phyloP scores from a whole-genome alignment of 2,329 filamentous ascomycete species.

The Allantophomopsis lycopodina region DNA sequence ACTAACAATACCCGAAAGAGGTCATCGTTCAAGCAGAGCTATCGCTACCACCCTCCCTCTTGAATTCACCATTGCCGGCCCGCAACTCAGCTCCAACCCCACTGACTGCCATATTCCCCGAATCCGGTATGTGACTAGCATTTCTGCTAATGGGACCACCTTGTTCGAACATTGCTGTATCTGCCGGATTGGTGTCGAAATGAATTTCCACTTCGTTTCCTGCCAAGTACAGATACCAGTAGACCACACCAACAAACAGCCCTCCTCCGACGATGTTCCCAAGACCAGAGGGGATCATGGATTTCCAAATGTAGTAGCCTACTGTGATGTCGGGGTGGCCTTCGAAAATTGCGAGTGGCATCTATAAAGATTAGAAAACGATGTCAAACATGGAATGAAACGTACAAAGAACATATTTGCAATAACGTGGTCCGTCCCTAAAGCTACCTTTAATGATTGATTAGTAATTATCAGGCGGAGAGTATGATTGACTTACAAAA shows the following conservation, averaged over 20 bases:
- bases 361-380: background rate
- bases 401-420: slow-evolving; percentile 33
- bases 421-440: slow-evolving; percentile 38
- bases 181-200: background rate
- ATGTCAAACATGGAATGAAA: too few relatives aligned
- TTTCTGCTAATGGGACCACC: background rate
- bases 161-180: background rate
- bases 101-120: background rate
- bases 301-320: slow-evolving; percentile 38
- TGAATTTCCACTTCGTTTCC: slow-evolving; percentile 5
- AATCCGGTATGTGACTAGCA: background rate
- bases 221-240: slow-evolving; percentile 27
- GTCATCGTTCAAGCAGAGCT: background rate
- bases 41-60: background rate
- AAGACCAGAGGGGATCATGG: slow-evolving; percentile 31
- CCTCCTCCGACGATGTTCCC: slow-evolving; percentile 37
- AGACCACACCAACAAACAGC: slow-evolving; percentile 30
- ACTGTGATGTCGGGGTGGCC: slow-evolving; percentile 23
- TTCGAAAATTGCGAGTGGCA: slow-evolving; percentile 30
- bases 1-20: too few relatives aligned
- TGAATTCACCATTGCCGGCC: background rate
- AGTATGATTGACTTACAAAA: slow-evolving; percentile 24
- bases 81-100: background rate
- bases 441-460: too few relatives aligned
- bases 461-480: too few relatives aligned